Evolutionary conservation across 352 stramenopile species (phyloP), one percentile per base, ranked within the genome.

Genomic region (Phytophthora uliginosa): DNA sequence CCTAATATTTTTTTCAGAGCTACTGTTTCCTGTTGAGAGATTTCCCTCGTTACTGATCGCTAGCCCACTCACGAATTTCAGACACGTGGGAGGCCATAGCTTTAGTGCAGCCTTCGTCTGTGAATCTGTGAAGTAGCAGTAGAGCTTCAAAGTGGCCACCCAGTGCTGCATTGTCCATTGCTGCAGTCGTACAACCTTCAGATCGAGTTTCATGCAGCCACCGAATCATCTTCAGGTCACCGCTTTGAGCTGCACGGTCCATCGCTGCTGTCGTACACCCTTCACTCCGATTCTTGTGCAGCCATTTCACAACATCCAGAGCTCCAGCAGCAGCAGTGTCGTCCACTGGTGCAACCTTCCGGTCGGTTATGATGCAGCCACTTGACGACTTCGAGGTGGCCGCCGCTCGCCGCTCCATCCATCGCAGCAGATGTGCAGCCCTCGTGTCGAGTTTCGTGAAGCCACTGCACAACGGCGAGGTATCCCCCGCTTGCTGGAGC

Each of bases 141-240:
- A 74, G 8, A 10, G 66, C 45, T 31, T 74, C 67, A 7, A 74
- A 56, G 15, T 63, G 47, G 0, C 62, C 61, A 13, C 28, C 28
- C 4, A 36, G n/a, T 5, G 55, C 53, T 31, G 67, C 67, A n/a
- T 66, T 56, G 40, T 70, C 67, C 68, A 74, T 71, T 10, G 68
- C 54, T 38, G 45, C 53, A 50, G 63, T 72, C 10, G 69, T 76
- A 51, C 64, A 69, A 24, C 63, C 57, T 26, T 76, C 69, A 9
- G 5, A 15, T 17, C 68, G 48, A 55, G 63, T 31, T 2, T 59
- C 61, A 33, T 74, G 61, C 7, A 71, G 36, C 68, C 61, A 45
- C 5, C 24, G 52, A 65, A 45, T 65, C 33, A n/a, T 50, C 45
- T 57, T 66, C 33, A 47, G 2, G 33, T 60, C 18, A 20, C 54